Evolutionary conservation across 164 flowering plant genomes (phyloP), one percentile per base, ranked within the genome.

Genomic region (Umbilicus rupestris): DNA sequence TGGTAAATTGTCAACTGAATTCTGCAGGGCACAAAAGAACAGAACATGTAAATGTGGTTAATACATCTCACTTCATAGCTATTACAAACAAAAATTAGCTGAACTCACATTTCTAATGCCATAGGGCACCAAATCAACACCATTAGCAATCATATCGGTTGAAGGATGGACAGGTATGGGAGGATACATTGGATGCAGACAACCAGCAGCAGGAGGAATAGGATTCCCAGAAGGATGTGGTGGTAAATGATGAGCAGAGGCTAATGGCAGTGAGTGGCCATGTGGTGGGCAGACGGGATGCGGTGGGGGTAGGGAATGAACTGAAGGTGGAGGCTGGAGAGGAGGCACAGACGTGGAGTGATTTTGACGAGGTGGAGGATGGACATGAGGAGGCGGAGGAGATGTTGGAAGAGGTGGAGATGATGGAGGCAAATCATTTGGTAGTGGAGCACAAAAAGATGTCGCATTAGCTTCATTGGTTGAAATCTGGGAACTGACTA

Each of bases 381-480:
- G 62, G 20, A 62, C 66, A 15, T 67, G 67, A 11, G 24, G 71
- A 5, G 82, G 83, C 7, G 78, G 80, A 29, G 86, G 74, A 2
- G 79, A 74, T 33, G 74, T 57, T 19, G 89, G 87, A 37, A 80
- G 73, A 49, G 96, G 89, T 60, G 90, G 89, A 69, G 86, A 83
- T 62, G 84, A 76, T 39, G 85, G 89, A 37, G 85, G 87, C 60
- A 71, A 63, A 47, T 81, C 81, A 52, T 75, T 79, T 39, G 89
- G 91, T 33, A 79, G 78, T 57, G 86, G 92, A 50, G 88, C 87
- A 26, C 76, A 69, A 26, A 84, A 66, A 39, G 72, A 26, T 10
- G 77, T 67, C 62, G 29, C 62, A 35, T 68, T 68, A 68, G 72
- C 79, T 47, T 80, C 83, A 64, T 65, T 80, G 69, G 74, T 72